Base-by-base conservation (phyloP, 345 rosid genomes). In the Corymbia maculata region DNA sequence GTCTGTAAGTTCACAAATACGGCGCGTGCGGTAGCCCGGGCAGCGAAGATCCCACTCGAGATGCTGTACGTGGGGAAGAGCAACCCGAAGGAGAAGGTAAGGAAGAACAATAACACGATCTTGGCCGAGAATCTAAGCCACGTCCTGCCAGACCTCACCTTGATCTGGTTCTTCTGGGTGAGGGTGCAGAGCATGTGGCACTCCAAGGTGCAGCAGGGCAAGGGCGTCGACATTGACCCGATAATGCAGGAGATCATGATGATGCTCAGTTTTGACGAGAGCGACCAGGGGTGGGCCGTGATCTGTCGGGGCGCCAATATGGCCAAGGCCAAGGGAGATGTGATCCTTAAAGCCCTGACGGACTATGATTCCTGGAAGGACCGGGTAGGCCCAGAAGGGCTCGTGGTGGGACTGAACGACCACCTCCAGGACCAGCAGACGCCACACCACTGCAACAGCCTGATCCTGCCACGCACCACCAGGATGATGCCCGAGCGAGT, bases 111-210 rank as follows among this genome's bases (percentile, higher is more conserved):
- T 21, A 49, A 61, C n/a, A 51, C 87, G 47, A 91, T 93, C n/a
- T 13, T 22, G 1, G 17, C 42, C 1, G 94, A 92, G 55, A 91
- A 91, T 5, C 91, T 91, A 70, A 88, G 94, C 90, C 89, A 90
- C 86, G 53, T 28, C 85, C 91, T 90, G 88, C 91, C 89, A 12
- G 92, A 92, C 55, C 32, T 88, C 15, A 88, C 91, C 24, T 66
- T 86, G 44, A 89, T 91, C 19, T 92, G 94, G 94, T 91, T 90
- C 93, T 96, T 95, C 89, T 95, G 96, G 95, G 89, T 90, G 28
- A 86, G 95, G 87, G 89, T 96, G 3, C 95, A 95, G 88, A 93
- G 95, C 95, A 96, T 95, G 98, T 95, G 97, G 97, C 92, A 93
- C 89, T 94, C 96, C 17, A 93, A 91, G 86, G 85, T 89, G 42